A percentile compares a stretch with the other conserved stretches of the same genome.
These are phyloP conservation scores for Anisogramma anomala DNA, from an alignment of 2,329 filamentous ascomycete genomes.

Conservation along the genomic window DNA sequence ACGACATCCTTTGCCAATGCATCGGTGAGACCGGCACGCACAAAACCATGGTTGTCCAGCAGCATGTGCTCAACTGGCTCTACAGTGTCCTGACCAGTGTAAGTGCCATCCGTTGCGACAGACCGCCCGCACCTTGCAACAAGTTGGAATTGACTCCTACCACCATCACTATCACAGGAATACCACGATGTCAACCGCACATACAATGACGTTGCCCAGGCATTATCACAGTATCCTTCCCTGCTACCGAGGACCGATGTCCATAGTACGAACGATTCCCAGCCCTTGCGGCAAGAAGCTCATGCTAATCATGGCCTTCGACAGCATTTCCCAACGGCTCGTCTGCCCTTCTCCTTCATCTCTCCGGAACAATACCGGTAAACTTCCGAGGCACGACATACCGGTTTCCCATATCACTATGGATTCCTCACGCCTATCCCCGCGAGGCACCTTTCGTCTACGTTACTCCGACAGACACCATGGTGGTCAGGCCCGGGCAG, in stretches of 20 bases:
- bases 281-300: constrained; percentile 1
- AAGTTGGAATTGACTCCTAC: constrained; percentile 10
- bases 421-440: constrained; percentile 87
- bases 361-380: constrained; percentile 84
- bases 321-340: constrained; percentile 78
- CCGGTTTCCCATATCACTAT: constrained; percentile 82
- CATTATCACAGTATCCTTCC: constrained; percentile 66
- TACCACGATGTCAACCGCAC: constrained; percentile 88
- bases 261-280: constrained; percentile 55
- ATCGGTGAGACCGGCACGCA: neutral
- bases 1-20: too few relatives aligned
- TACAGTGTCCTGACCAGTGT: constrained; percentile 81
- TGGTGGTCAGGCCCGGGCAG: constrained; percentile 84
- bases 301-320: constrained; percentile 17
- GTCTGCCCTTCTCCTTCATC: constrained; percentile 74
- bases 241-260: constrained; percentile 83
- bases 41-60: constrained; percentile 57
- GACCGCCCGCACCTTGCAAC: constrained; percentile 3
- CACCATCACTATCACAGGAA: constrained; percentile 50
- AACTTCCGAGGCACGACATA: constrained; percentile 81
- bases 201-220: constrained; percentile 81
- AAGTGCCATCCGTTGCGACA: constrained; percentile 18
- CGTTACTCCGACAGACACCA: constrained; percentile 76
- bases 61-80: constrained; percentile 88
- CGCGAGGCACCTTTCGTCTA: constrained; percentile 76